A percentile compares a stretch with the other conserved stretches of the same genome.
Conservation (phyloP, 768 basidiomycete species). For the Serendipita sp. region DNA sequence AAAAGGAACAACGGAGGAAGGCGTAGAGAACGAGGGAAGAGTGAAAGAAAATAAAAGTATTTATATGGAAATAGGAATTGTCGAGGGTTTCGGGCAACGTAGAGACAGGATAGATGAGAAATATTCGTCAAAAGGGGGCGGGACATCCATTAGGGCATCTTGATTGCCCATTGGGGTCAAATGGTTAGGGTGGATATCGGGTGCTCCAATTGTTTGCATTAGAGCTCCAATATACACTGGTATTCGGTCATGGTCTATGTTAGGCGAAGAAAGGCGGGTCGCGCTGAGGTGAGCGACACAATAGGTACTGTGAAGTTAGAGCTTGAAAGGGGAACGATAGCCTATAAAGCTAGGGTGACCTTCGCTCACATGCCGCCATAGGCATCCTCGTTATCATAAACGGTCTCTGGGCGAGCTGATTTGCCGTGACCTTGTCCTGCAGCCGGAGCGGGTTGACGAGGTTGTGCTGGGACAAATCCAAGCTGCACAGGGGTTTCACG, state of each 20-base stretch:
- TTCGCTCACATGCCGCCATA: slow-evolving; percentile 44
- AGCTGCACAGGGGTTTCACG: slow-evolving; percentile 12
- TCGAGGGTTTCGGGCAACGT: too few relatives aligned
- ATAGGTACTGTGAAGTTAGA: too few relatives aligned
- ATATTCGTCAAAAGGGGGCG: too few relatives aligned
- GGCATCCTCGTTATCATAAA: slow-evolving; percentile 51
- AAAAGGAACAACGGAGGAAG: too few relatives aligned
- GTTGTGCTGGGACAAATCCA: slow-evolving; percentile 11
- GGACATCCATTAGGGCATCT: too few relatives aligned
- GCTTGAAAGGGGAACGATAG: too few relatives aligned
- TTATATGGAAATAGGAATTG: too few relatives aligned
- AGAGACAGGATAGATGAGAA: too few relatives aligned
- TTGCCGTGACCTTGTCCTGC: slow-evolving; percentile 12
- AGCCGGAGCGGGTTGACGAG: slow-evolving; percentile 8
- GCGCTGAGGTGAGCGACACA: neutral
- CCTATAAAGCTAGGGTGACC: too few relatives aligned
- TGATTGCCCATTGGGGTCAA: too few relatives aligned
- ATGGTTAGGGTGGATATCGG: neutral
- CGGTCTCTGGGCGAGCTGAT: slow-evolving; percentile 30
- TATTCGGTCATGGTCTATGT: neutral
- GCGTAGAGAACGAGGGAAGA: too few relatives aligned
- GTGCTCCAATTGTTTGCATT: neutral
- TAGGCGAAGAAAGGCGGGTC: neutral
- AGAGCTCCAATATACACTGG: neutral
- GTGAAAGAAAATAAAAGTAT: too few relatives aligned